These are phyloP conservation scores for Capsella rubella DNA, from an alignment of 441 rosid genomes.

Conservation along the genomic window DNA sequence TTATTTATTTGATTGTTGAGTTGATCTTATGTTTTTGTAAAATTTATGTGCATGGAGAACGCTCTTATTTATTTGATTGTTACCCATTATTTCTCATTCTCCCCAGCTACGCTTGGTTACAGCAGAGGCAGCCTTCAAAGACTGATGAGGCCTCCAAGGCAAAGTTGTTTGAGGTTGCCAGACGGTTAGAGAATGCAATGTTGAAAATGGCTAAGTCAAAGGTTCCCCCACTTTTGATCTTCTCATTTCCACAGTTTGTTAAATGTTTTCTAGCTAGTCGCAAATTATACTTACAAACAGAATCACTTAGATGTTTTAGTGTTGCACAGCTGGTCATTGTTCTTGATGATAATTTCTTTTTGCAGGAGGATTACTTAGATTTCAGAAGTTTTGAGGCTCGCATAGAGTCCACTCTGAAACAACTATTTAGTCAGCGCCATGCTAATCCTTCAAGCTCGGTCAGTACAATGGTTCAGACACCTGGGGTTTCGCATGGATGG, in stretches of 20 bases:
- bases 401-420: slow-evolving; percentile 53
- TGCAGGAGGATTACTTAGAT: slow-evolving; percentile 88
- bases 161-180: slow-evolving; percentile 68
- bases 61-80: slow-evolving; percentile 35
- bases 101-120: slow-evolving; percentile 62
- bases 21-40: slow-evolving; percentile 31
- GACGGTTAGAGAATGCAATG: slow-evolving; percentile 82
- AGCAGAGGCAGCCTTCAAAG: slow-evolving; percentile 61
- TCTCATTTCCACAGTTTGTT: slow-evolving; percentile 33
- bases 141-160: slow-evolving; percentile 57
- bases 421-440: slow-evolving; percentile 54
- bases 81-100: slow-evolving; percentile 37
- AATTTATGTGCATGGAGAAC: slow-evolving; percentile 3
- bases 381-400: slow-evolving; percentile 71
- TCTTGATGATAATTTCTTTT: slow-evolving; percentile 30
- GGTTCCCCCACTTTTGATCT: slow-evolving; percentile 52
- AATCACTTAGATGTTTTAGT: slow-evolving; percentile 10
- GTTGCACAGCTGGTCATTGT: slow-evolving; percentile 11
- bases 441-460: slow-evolving; percentile 59
- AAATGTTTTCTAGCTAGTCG: slow-evolving; percentile 18
- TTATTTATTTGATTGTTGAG: slow-evolving; percentile 11
- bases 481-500: slow-evolving; percentile 76
- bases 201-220: slow-evolving; percentile 67
- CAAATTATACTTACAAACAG: slow-evolving; percentile 1
- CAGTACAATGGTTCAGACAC: slow-evolving; percentile 89